Percentiles rank a stretch among this genome's conserved stretches.
Evolutionary conservation across 192 early-diverging fungal genomes (phyloP).

Genomic region (Pilobolus umbonatus): DNA sequence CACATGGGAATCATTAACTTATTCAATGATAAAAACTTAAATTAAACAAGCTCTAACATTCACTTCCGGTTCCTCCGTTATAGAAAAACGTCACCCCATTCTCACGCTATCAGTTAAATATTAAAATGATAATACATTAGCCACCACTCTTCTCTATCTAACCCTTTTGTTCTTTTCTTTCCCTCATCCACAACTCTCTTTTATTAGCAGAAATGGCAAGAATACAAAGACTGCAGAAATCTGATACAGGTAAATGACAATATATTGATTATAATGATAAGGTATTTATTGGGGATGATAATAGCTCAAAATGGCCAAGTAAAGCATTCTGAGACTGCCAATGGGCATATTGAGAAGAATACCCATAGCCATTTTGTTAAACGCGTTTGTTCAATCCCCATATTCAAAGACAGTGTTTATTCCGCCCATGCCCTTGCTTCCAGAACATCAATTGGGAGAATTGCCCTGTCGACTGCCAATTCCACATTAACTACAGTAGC

Average conservation of each 20-base stretch:
- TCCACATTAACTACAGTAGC: constrained; percentile 11
- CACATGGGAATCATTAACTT: too few species aligned
- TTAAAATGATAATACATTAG: background rate
- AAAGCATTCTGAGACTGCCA: background rate
- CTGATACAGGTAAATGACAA: background rate
- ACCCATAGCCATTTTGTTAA: constrained; percentile 14
- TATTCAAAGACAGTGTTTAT: constrained; percentile 28
- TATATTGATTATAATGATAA: too few species aligned
- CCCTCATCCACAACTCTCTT: background rate
- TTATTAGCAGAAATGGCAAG: too few species aligned
- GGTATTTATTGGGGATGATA: background rate
- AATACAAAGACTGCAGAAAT: too few species aligned
- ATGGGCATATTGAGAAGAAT: background rate
- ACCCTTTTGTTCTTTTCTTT: background rate
- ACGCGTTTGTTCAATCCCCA: constrained; percentile 31
- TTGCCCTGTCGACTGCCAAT: constrained; percentile 26
- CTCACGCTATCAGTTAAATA: too few species aligned
- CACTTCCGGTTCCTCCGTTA: too few species aligned
- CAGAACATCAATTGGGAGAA: constrained; percentile 24
- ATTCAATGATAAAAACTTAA: too few species aligned
- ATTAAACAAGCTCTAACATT: too few species aligned
- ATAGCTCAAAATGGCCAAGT: constrained; percentile 8
- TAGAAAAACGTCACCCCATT: too few species aligned
- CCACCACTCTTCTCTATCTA: background rate
- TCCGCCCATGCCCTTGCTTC: constrained; percentile 24